Conservation (phyloP, 2,329 filamentous ascomycete species). For the Cladosporium phlei region DNA sequence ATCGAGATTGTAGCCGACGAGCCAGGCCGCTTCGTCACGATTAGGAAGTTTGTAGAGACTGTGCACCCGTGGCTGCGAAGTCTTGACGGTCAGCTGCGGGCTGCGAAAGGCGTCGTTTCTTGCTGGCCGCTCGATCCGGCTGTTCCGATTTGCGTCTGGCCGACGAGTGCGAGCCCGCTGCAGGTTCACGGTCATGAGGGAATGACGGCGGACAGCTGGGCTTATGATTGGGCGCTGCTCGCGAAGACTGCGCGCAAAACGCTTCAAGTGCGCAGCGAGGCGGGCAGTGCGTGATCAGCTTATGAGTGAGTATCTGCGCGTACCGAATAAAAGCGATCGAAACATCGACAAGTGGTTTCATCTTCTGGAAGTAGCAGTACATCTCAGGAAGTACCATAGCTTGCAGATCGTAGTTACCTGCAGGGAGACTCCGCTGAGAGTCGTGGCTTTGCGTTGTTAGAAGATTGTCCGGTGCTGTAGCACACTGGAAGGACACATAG, state of each 20-base stretch:
- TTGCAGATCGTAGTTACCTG: neutral
- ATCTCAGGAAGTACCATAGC: neutral
- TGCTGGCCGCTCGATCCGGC: neutral
- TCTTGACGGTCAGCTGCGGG: neutral
- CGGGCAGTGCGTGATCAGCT: neutral
- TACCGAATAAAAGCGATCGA: neutral
- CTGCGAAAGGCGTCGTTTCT: neutral
- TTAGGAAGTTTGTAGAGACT: neutral
- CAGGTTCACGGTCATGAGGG: neutral
- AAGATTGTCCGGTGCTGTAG: no score
- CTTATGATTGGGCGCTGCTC: neutral
- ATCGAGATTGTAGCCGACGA: neutral
- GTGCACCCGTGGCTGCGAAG: slow-evolving; percentile 2
- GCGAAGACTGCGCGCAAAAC: neutral
- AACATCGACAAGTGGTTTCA: neutral
- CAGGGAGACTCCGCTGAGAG: no score
- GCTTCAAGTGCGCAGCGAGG: neutral
- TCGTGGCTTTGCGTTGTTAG: no score
- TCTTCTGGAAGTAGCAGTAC: neutral
- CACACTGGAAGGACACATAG: no score
- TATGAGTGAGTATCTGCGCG: neutral
- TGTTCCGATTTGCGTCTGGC: neutral
- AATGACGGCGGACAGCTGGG: neutral
- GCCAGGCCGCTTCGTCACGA: neutral
- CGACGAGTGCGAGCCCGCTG: neutral